phyloP scores from a whole-genome alignment of 768 basidiomycete genomes.

The Multifurca ochricompacta region DNA sequence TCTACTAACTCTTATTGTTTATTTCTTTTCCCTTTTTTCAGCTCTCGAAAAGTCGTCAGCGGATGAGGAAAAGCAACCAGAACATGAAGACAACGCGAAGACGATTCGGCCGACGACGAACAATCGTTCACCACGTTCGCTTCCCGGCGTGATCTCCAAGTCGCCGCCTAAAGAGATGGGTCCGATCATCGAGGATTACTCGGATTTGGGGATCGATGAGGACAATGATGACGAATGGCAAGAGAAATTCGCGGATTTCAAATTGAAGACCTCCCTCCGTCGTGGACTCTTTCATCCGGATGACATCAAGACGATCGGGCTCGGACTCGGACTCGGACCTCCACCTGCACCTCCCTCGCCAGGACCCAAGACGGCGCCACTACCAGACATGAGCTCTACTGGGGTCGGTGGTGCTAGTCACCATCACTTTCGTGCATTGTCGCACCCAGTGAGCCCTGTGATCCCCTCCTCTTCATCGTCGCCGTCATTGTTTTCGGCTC shows the following conservation, averaged over 20 bases:
- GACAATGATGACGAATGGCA: constrained; percentile 58
- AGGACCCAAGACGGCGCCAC: constrained; percentile 60
- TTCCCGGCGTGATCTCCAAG: constrained; percentile 41
- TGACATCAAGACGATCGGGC: constrained; percentile 75
- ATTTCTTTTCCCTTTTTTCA: constrained; percentile 55
- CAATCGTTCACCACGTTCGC: constrained; percentile 51
- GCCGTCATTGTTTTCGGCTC: constrained; percentile 30
- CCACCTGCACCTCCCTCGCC: constrained; percentile 38
- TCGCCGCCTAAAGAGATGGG: constrained; percentile 54
- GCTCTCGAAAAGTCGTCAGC: constrained; percentile 39
- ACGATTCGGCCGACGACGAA: constrained; percentile 73
- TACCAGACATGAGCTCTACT: constrained; percentile 37
- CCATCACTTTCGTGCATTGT: constrained; percentile 39
- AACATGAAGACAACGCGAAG: constrained; percentile 32
- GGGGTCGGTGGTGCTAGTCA: no score
- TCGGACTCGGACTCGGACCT: no score
- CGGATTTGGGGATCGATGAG: constrained; percentile 76
- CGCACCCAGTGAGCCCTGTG: constrained; percentile 47
- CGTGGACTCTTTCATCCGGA: constrained; percentile 82
- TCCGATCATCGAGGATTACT: constrained; percentile 85
- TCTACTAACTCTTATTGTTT: not conserved
- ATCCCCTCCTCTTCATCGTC: constrained; percentile 38
- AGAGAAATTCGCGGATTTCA: constrained; percentile 79
- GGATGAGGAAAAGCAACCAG: constrained; percentile 40
- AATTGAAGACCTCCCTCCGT: constrained; percentile 68